These are phyloP conservation scores for Moniliella sp. DNA, from an alignment of 1,284 basidiomycete genomes.

Conservation along the genomic window DNA sequence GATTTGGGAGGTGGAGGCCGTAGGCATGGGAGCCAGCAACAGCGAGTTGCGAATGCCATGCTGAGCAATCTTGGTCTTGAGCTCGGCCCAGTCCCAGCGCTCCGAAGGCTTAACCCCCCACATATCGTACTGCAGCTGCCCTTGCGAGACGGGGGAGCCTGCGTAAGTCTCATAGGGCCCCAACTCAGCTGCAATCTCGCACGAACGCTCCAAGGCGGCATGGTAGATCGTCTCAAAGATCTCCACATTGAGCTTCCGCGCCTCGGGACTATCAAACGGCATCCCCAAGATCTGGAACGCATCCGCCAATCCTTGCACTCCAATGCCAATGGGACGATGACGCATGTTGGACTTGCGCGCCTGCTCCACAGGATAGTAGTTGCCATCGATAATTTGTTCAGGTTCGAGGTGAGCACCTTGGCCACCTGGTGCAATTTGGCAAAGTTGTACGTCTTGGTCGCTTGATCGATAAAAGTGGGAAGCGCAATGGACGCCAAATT, in stretches of 20 bases:
- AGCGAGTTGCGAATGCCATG: conserved; percentile 80
- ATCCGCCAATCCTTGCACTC: conserved; percentile 93
- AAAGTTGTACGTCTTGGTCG: conserved; percentile 49
- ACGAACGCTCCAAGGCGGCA: conserved; percentile 71
- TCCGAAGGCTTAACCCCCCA: conserved; percentile 82
- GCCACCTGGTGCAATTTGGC: conserved; percentile 77
- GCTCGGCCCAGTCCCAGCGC: conserved; percentile 76
- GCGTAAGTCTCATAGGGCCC: conserved; percentile 78
- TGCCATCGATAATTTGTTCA: conserved; percentile 87
- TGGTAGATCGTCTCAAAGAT: conserved; percentile 99
- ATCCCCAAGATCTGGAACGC: conserved; percentile 90
- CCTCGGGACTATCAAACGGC: conserved; percentile 77
- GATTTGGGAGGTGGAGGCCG: conserved; percentile 93
- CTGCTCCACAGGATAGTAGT: conserved; percentile 74
- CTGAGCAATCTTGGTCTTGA: conserved; percentile 71
- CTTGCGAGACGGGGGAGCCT: conserved; percentile 69
- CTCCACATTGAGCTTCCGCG: conserved; percentile 69
- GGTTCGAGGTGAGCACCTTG: conserved; percentile 49
- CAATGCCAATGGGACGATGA: conserved; percentile 88
- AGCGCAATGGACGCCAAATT: conserved; percentile 93
- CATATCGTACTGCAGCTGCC: conserved; percentile 77
- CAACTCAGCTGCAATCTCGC: conserved; percentile 59
- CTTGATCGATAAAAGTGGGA: conserved; percentile 40
- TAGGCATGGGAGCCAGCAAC: conserved; percentile 91
- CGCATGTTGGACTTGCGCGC: conserved; percentile 84